Percentiles rank a stretch among this genome's conserved stretches.
phyloP scores from a whole-genome alignment of 805 yeast genomes.

The Saccharomycopsis selenospora region DNA sequence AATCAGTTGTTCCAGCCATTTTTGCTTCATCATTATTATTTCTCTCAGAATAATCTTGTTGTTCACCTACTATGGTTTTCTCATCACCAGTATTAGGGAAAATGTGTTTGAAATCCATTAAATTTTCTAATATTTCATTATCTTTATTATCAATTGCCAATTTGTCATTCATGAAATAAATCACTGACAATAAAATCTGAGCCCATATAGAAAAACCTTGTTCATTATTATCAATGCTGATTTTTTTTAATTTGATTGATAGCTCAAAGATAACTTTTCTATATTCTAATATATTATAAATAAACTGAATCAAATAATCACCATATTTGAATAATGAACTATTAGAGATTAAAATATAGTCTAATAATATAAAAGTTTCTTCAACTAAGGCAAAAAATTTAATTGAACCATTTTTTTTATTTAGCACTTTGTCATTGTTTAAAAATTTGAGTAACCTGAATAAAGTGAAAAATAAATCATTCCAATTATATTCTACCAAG shows the following conservation, averaged over 20 bases:
- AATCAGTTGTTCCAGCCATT: neutral
- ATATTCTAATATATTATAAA: slow-evolving; percentile 19
- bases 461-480: slow-evolving; percentile 30
- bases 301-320: slow-evolving; percentile 16
- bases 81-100: no score
- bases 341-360: slow-evolving; percentile 21
- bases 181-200: slow-evolving; percentile 12
- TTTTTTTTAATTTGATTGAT: slow-evolving; percentile 3
- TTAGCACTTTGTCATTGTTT: slow-evolving; percentile 19
- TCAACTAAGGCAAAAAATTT: slow-evolving; percentile 25
- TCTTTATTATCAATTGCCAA: slow-evolving; percentile 2
- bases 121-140: neutral
- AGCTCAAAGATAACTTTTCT: slow-evolving; percentile 3
- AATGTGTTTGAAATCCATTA: slow-evolving; percentile 1
- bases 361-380: slow-evolving; percentile 26
- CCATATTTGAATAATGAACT: slow-evolving; percentile 17
- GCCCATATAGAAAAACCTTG: slow-evolving; percentile 5
- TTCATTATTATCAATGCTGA: neutral
- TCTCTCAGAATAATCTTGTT: neutral
- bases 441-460: slow-evolving; percentile 30
- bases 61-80: no score
- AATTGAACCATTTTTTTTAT: slow-evolving; percentile 20
- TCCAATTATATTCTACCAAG: slow-evolving; percentile 29
- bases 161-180: slow-evolving; percentile 10
- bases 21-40: neutral